Evolutionary conservation across 2,329 filamentous ascomycete genomes (phyloP).

Genomic region (Ploettnerulaceae sp.): DNA sequence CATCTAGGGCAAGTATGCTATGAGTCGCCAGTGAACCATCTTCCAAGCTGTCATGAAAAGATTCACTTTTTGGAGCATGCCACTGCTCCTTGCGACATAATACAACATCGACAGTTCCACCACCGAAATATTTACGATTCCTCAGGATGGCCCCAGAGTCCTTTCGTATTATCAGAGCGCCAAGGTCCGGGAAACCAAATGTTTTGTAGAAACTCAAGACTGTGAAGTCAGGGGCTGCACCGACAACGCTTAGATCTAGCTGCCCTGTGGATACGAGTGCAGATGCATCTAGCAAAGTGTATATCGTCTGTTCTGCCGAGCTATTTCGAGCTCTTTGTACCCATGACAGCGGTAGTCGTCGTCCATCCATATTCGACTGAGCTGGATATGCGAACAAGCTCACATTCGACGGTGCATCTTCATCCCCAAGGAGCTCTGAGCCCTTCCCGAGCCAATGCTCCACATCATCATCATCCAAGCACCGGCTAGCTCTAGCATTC

Average conservation of each 20-base stretch:
- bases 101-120: constrained; percentile 90
- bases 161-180: constrained; percentile 77
- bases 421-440: constrained; percentile 31
- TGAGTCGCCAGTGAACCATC: constrained; percentile 91
- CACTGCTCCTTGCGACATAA: constrained; percentile 71
- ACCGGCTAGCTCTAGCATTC: constrained; percentile 58
- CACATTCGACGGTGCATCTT: constrained; percentile 19
- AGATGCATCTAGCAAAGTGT: constrained; percentile 79
- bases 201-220: constrained; percentile 93
- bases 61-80: constrained; percentile 70
- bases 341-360: constrained; percentile 70
- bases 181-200: constrained; percentile 93
- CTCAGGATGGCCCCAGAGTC: constrained; percentile 59
- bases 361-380: constrained; percentile 90
- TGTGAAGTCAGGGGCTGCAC: constrained; percentile 72
- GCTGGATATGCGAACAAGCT: constrained; percentile 77
- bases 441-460: constrained; percentile 58
- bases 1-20: constrained; percentile 76
- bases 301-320: constrained; percentile 35
- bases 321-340: constrained; percentile 38
- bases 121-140: constrained; percentile 78
- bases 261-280: constrained; percentile 72
- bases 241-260: constrained; percentile 61
- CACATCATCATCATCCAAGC: constrained; percentile 62
- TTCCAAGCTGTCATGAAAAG: constrained; percentile 77